Evolutionary conservation across 2,329 filamentous ascomycete species (phyloP), one percentile per base, ranked within the genome.

Genomic region (Pseudogymnoascus sp.): DNA sequence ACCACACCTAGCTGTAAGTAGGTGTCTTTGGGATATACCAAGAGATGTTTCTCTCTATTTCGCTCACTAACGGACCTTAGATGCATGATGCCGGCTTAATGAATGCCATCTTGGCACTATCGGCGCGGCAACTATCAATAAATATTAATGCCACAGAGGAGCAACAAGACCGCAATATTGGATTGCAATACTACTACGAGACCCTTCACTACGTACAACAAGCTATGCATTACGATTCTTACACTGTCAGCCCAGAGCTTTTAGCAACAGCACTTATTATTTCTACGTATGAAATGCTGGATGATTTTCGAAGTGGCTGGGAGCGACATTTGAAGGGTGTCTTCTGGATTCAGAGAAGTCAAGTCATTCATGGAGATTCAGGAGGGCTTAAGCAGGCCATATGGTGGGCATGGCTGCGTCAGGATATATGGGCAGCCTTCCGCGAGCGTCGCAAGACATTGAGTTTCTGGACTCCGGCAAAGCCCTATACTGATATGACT

Each of bases 361-460:
- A 85, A 62, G 78, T 85, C 59, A 84, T 85, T 50, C 78, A 87
- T 63, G 85, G 83, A 1, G 83, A 83, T 60, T 81, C 79, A 0
- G 79, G 80, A 0, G 82, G 83, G 0, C 74, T 87, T 0, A 77
- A 81, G 44, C 79, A 82, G 66, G 81, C 83, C 0, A 82, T 84
- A 0, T 87, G 85, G 85, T 88, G 85, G 85, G 80, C 81, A 0
- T 88, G 85, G 85, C 74, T 87, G 3, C 76, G 83, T n/a, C 85
- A 88, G 69, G 85, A 88, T 69, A 78, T 85, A 0, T 87, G 84
- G 84, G 84, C 83, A 1, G 84, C 84, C 0, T 86, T 87, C 66
- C 78, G 83, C 0, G 84, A 87, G 69, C 77, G 78, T 21, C 75
- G 85, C 4, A 77, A 79, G 7, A 79, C 80, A 2, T 79, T 86